Base-by-base conservation (phyloP, 2,329 filamentous ascomycete genomes). In the Apiospora koreana region DNA sequence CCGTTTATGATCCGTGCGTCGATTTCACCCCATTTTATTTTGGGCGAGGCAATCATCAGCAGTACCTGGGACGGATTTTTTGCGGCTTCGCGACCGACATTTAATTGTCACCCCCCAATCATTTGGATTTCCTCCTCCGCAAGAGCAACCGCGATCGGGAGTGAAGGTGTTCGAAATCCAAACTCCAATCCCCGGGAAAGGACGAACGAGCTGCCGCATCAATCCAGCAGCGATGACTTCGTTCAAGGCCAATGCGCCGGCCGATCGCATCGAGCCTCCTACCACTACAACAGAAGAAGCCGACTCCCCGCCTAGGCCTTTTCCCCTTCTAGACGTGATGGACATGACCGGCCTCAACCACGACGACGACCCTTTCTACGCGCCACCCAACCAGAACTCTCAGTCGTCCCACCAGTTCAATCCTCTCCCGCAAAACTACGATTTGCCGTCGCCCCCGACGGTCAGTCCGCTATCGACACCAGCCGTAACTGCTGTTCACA, bases 391-490 rank as follows among this genome's bases (percentile, higher is more conserved):
- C 54, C 54, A 62, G 35, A 18, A 18, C 31, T 23, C 31, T 12
- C 18, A 38, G 4, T 38, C 50, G 14, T 41, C 41, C 12, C 12
- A 12, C 18, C 54, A 62, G n/a, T 62, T 38, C 9, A 28, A 28
- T n/a, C 31, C 54, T n/a, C 54, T 38, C 18, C 54, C 54, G 31
- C 54, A 62, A 12, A 62, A 38, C 4, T 62, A 62, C 54, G 54
- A 62, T 38, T 73, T 79, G 74, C 77, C 76, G 4, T 79, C 78
- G 50, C 78, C 78, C 6, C 78, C 78, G 10, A 80, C 78, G 12
- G 78, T 80, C n/a, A 79, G 77, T 23, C 78, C 78, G n/a, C 72
- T 80, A 31, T 80, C 78, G n/a, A 80, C 78, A 16, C 78, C 78
- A 1, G 78, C 78, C 8, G 77, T 76, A 25, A 80, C 78, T 0